Base-by-base conservation (phyloP, 2,329 filamentous ascomycete species). In the Fonsecaea multimorphosa region DNA sequence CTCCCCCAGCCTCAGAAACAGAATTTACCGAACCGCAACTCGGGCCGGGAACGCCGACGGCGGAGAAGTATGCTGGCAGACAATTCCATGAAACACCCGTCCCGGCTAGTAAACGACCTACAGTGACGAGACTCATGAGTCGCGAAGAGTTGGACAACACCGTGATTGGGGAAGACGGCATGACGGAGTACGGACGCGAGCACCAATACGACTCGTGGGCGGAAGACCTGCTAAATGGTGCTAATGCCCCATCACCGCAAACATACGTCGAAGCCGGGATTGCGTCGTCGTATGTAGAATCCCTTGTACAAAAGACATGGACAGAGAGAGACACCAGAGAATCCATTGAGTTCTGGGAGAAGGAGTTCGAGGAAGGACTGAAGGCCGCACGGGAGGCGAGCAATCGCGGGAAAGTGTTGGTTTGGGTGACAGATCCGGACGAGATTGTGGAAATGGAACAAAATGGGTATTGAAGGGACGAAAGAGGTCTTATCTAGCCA, bases 131-230 rank as follows among this genome's bases (percentile, higher is more conserved):
- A 24, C 44, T 24, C n/a, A 9, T 38, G 40, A 31, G 52, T n/a
- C 63, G 63, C 9, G 67, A 70, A 40, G 63, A 68, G 52, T 19
- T 68, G 7, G 68, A 68, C 38, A 67, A 68, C 22, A 66, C 61
- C 12, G 22, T 49, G n/a, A 61, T 63, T 27, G 68, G 63, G 16
- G 63, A 64, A 51, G 65, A 70, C 44, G 65, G 66, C 31, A 67
- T 68, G 68, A 68, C 65, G 11, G 68, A 69, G 11, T 69, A 69
- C 34, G 31, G 64, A 49, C 55, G 67, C 49, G 67, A 65, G 61
- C 67, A 69, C 34, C 61, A 68, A 34, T 58, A 62, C 38, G 68
- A 70, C 44, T 59, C 61, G n/a, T 70, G 68, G 68, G 68, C 66
- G 8, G 52, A 40, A 24, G 62, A 61, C 22, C 49, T 70, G 29